These are phyloP conservation scores for Chrysanthemum makinoi DNA, from an alignment of 129 eudicot species.

Conservation along the genomic window DNA sequence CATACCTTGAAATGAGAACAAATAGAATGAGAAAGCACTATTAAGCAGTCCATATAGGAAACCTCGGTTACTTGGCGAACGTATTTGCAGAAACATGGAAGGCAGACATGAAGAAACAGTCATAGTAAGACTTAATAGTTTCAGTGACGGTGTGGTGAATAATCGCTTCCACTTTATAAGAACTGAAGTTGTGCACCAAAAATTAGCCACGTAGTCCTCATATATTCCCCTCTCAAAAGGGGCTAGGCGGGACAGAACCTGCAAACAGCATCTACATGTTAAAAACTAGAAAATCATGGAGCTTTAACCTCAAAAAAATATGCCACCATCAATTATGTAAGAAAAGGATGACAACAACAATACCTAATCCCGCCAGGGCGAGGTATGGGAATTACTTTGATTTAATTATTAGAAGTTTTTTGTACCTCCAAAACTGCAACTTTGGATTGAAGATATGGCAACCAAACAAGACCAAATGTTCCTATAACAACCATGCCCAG, in stretches of 20 bases:
- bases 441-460: conserved; percentile 82
- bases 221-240: conserved; percentile 98
- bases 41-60: conserved; percentile 73
- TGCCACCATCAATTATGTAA: conserved; percentile 6
- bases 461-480: conserved; percentile 82
- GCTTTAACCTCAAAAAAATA: conserved; percentile 1
- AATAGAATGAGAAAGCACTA: conserved; percentile 72
- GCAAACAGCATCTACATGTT: conserved; percentile 19
- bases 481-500: conserved; percentile 77
- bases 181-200: conserved; percentile 90
- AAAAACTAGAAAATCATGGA: neutral
- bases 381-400: no score
- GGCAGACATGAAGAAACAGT: conserved; percentile 76
- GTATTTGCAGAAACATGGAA: conserved; percentile 73
- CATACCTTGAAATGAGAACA: conserved; percentile 93
- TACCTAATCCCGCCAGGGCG: no score
- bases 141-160: conserved; percentile 58
- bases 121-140: conserved; percentile 65
- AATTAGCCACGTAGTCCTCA: conserved; percentile 95
- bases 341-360: neutral
- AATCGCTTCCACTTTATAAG: conserved; percentile 82
- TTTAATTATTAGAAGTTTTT: neutral
- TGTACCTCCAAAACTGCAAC: conserved; percentile 69
- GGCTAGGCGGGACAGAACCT: conserved; percentile 96
- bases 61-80: conserved; percentile 53